Evolutionary conservation across 768 basidiomycete genomes (phyloP).

Genomic region (Leccinum disarticulatum): DNA sequence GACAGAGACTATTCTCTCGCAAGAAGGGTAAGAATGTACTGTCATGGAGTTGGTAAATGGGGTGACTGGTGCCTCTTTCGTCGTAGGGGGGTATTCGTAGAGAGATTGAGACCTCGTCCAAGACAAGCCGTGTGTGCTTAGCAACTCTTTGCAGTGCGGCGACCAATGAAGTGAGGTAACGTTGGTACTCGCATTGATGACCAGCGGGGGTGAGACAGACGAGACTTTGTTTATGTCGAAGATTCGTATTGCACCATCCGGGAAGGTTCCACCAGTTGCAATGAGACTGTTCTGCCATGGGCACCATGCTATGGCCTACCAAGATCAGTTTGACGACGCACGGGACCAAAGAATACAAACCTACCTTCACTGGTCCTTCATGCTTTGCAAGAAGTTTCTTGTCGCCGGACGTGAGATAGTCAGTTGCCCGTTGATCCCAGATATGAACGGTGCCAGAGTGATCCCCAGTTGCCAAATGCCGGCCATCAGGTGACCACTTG

Average conservation of each 20-base stretch:
- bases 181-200: conserved; percentile 45
- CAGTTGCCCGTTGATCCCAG: conserved; percentile 43
- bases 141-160: conserved; percentile 77
- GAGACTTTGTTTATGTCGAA: conserved; percentile 46
- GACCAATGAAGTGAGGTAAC: conserved; percentile 68
- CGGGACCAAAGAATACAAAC: not conserved
- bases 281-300: conserved; percentile 70
- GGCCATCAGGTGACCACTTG: conserved; percentile 42
- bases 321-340: not conserved
- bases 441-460: conserved; percentile 40
- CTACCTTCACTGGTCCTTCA: conserved; percentile 44
- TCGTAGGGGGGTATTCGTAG: conserved; percentile 17
- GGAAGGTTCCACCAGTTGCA: conserved; percentile 65
- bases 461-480: conserved; percentile 42
- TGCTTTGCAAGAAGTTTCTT: conserved; percentile 43
- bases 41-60: conserved; percentile 44
- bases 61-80: conserved; percentile 23
- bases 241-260: conserved; percentile 57
- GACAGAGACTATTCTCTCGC: conserved; percentile 50
- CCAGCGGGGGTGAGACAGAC: conserved; percentile 46
- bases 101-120: conserved; percentile 27
- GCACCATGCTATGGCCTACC: conserved; percentile 70
- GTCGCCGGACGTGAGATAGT: conserved; percentile 30
- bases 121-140: conserved; percentile 69
- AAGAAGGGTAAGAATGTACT: conserved; percentile 55